Evolutionary conservation across 805 yeast genomes (phyloP), one percentile per base, ranked within the genome.

Genomic region (Candida schatavii): DNA sequence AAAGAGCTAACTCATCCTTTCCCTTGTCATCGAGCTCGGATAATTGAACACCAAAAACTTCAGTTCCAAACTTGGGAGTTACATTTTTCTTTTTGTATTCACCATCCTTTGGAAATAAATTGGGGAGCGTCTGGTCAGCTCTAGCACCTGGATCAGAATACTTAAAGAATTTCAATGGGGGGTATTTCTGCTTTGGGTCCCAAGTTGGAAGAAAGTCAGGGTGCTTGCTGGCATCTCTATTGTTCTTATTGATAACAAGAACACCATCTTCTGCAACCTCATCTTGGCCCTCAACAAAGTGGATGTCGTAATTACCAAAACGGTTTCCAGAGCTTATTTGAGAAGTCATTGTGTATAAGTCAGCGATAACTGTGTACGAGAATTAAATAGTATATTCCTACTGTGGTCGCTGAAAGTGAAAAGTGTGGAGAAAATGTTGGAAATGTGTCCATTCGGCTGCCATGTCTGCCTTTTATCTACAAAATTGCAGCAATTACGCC

Each of bases 51-150:
- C 83, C 84, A 22, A 61, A 61, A 35, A 85, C 64, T 47, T 80
- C 87, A 15, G 81, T 67, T 17, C 93, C 95, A 40, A 86, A 68
- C 54, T 78, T 83, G 23, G 93, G 91, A 1, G 87, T 78, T 29
- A 85, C 58, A 39, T 53, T 59, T 47, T 74, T 75, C 36, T 56
- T 55, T 20, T 57, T 45, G 19, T 50, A 51, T 28, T 49, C 46
- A 25, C 56, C 55, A 46, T 41, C 51, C 39, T 58, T 41, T n/a
- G 77, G 76, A 49, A 81, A 74, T 43, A 83, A 67, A 50, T 71
- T 74, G 19, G 72, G 68, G 40, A 78, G 70, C 2, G 59, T 46
- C n/a, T 80, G 75, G 55, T 83, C 84, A n/a, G 84, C 89, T 42
- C 74, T 66, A 22, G 67, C 59, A n/a, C 83, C 89, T n/a, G 82